Conservation (phyloP, 1,284 basidiomycete genomes). For the Papiliotrema laurentii region DNA sequence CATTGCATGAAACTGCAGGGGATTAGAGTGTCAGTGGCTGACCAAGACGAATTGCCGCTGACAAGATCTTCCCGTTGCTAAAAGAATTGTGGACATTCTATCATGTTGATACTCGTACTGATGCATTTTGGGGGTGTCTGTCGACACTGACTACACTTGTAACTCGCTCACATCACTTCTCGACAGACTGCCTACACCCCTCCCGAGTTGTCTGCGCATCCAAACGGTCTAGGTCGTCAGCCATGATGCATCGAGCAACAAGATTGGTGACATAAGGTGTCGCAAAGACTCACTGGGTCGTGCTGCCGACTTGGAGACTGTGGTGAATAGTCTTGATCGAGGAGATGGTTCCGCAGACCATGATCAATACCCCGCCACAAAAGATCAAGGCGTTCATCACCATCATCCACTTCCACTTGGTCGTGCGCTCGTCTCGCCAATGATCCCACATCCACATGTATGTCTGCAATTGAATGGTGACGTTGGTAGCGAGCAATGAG, state of each 20-base stretch:
- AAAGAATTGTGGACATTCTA: no score
- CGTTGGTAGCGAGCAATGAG: conserved; percentile 18
- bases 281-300: no score
- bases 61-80: no score
- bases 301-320: conserved; percentile 7
- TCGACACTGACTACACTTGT: no score
- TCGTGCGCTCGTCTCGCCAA: conserved; percentile 12
- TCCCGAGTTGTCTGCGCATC: background rate
- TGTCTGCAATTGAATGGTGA: conserved; percentile 9
- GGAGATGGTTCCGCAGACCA: conserved; percentile 29
- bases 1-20: background rate
- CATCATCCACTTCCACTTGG: conserved; percentile 13
- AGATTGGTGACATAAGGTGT: no score
- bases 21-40: background rate
- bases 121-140: no score
- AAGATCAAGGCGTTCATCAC: conserved; percentile 24
- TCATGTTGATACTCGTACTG: no score
- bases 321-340: conserved; percentile 17
- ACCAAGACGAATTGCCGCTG: no score
- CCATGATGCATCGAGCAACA: no score
- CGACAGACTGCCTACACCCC: no score
- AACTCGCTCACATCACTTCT: no score
- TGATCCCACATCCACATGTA: conserved; percentile 30
- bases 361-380: conserved; percentile 22
- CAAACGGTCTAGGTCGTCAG: background rate